These are phyloP conservation scores for Arabis hirsuta DNA, from an alignment of 345 rosid genomes.

Conservation along the genomic window DNA sequence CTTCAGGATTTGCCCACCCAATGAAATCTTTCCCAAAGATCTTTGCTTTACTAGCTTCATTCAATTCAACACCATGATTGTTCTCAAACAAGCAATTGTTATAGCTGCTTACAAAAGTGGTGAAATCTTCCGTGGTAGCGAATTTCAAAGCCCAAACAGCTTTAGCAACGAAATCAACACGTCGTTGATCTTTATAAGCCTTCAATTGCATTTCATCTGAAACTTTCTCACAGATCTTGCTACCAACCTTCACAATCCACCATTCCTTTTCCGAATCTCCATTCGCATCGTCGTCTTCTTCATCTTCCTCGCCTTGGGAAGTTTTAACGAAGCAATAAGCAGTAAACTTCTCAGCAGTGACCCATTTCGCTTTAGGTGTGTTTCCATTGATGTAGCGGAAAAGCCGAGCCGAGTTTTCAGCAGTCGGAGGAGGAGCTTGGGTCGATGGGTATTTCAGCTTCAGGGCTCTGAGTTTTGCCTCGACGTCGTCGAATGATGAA, in stretches of 20 bases:
- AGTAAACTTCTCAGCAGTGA: constrained; percentile 64
- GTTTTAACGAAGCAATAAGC: constrained; percentile 62
- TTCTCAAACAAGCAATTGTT: constrained; percentile 88
- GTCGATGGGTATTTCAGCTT: constrained; percentile 67
- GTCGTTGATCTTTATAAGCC: constrained; percentile 73
- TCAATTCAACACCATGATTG: constrained; percentile 77
- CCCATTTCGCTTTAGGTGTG: constrained; percentile 86
- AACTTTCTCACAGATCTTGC: constrained; percentile 61
- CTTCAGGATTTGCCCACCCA: constrained; percentile 87
- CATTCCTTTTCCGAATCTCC: constrained; percentile 50
- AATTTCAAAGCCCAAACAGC: constrained; percentile 97
- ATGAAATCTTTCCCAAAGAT: constrained; percentile 92
- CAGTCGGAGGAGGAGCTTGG: constrained; percentile 40
- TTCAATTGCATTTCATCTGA: constrained; percentile 72
- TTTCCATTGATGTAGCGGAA: constrained; percentile 73
- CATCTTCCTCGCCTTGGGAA: constrained; percentile 45
- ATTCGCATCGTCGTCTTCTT: constrained; percentile 49
- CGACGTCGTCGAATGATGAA: constrained; percentile 67
- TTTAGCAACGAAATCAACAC: constrained; percentile 85
- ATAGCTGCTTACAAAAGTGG: constrained; percentile 53
- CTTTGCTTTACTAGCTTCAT: constrained; percentile 75
- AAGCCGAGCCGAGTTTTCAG: constrained; percentile 58
- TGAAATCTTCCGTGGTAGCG: constrained; percentile 60
- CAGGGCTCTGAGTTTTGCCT: constrained; percentile 60
- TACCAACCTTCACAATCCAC: constrained; percentile 75